These are phyloP conservation scores for Starmerella davenportii DNA, from an alignment of 805 yeast species.

Conservation along the genomic window DNA sequence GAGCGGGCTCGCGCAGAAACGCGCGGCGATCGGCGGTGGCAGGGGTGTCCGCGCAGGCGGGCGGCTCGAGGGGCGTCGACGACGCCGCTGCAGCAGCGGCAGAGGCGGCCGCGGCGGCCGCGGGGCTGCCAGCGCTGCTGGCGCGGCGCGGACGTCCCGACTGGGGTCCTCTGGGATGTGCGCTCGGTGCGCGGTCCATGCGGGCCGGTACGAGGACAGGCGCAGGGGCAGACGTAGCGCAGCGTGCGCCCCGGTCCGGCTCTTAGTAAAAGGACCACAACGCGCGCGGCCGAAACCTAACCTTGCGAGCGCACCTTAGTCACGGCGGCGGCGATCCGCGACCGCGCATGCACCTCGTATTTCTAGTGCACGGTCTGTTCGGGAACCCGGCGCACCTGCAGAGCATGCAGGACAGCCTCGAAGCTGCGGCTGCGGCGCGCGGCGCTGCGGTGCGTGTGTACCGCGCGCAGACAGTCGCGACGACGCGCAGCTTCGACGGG, in stretches of 20 bases:
- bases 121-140: too few relatives aligned
- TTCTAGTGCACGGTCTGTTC: conserved; percentile 29
- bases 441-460: conserved; percentile 15
- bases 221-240: too few relatives aligned
- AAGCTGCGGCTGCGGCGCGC: conserved; percentile 25
- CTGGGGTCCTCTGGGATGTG: too few relatives aligned
- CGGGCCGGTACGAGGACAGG: too few relatives aligned
- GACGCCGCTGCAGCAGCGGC: too few relatives aligned
- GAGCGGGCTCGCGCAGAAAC: conserved; percentile 19
- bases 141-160: too few relatives aligned
- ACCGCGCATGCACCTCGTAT: conserved; percentile 13
- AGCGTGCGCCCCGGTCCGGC: too few relatives aligned
- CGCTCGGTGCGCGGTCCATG: too few relatives aligned
- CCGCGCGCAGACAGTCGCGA: conserved; percentile 43
- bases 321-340: not conserved
- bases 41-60: too few relatives aligned
- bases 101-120: too few relatives aligned
- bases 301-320: not conserved
- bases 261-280: not conserved
- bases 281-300: not conserved
- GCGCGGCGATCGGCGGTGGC: too few relatives aligned
- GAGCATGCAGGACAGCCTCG: conserved; percentile 30
- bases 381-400: conserved; percentile 46
- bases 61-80: too few relatives aligned
- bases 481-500: conserved; percentile 74